Evolutionary conservation across 805 yeast genomes (phyloP).

Genomic region (Candida coquimbonensis): DNA sequence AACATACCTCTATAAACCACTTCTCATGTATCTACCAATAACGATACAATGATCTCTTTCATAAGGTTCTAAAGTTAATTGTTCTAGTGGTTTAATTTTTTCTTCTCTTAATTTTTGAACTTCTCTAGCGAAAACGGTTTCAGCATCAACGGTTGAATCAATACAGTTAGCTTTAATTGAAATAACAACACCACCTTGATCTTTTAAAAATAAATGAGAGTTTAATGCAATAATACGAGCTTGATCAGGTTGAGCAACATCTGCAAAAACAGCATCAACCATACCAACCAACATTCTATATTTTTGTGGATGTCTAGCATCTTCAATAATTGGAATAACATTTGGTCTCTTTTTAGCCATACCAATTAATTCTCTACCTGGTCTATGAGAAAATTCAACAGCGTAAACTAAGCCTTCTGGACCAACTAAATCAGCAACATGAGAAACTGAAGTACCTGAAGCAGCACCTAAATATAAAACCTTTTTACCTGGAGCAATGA

Average conservation of each 20-base stretch:
- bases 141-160: constrained; percentile 98
- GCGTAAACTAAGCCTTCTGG: constrained; percentile 99
- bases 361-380: constrained; percentile 97
- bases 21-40: constrained; percentile 93
- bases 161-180: constrained; percentile 99
- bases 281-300: constrained; percentile 98
- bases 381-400: constrained; percentile 98
- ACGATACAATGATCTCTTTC: constrained; percentile 99
- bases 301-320: constrained; percentile 99
- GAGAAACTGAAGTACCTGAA: constrained; percentile 98
- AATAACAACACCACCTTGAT: constrained; percentile 97
- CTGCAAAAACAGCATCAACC: constrained; percentile 99
- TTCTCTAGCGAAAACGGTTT: constrained; percentile 98
- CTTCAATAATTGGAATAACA: constrained; percentile 97
- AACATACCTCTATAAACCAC: constrained; percentile 41
- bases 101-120: constrained; percentile 98
- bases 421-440: constrained; percentile 96
- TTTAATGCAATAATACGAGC: constrained; percentile 99
- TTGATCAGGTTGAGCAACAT: constrained; percentile 99
- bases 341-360: constrained; percentile 99
- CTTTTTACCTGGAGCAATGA: constrained; percentile 97
- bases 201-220: constrained; percentile 96
- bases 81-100: constrained; percentile 97
- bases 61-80: constrained; percentile 97
- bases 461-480: constrained; percentile 98